phyloP scores from a whole-genome alignment of 2,329 filamentous ascomycete genomes.

The Thielaviopsis euricoi region DNA sequence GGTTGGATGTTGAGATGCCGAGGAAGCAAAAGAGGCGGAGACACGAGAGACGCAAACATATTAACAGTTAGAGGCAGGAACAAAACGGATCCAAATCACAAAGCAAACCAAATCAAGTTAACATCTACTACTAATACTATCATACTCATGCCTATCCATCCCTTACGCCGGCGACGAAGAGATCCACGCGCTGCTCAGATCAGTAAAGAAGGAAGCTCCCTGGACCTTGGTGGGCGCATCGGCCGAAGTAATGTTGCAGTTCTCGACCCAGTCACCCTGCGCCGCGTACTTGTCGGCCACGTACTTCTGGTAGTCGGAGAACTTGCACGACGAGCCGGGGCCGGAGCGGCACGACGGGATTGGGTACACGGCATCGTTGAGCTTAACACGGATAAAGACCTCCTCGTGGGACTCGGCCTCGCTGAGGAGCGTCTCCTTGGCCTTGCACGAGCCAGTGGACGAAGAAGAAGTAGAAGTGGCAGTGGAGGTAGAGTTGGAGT shows the following conservation, averaged over 20 bases:
- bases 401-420: conserved; percentile 16
- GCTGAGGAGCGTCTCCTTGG: conserved; percentile 3
- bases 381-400: conserved; percentile 36
- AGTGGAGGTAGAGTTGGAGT: conserved; percentile 6
- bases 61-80: too few species aligned
- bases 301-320: conserved; percentile 29
- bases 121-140: neutral
- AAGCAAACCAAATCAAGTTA: neutral
- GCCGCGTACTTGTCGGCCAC: conserved; percentile 27
- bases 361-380: conserved; percentile 49
- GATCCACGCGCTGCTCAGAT: conserved; percentile 25
- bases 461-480: neutral
- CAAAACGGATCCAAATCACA: too few species aligned
- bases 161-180: conserved; percentile 9
- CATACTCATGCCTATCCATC: neutral
- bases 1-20: neutral
- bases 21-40: too few species aligned
- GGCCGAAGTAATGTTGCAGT: conserved; percentile 29
- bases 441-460: conserved; percentile 6
- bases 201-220: conserved; percentile 33
- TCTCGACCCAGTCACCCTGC: conserved; percentile 32
- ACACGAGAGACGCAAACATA: too few species aligned
- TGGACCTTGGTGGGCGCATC: conserved; percentile 24
- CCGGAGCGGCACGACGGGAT: conserved; percentile 37
- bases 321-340: conserved; percentile 35